Evolutionary conservation across 768 basidiomycete genomes (phyloP), one percentile per base, ranked within the genome.

Genomic region (Strobilomyces confusus): DNA sequence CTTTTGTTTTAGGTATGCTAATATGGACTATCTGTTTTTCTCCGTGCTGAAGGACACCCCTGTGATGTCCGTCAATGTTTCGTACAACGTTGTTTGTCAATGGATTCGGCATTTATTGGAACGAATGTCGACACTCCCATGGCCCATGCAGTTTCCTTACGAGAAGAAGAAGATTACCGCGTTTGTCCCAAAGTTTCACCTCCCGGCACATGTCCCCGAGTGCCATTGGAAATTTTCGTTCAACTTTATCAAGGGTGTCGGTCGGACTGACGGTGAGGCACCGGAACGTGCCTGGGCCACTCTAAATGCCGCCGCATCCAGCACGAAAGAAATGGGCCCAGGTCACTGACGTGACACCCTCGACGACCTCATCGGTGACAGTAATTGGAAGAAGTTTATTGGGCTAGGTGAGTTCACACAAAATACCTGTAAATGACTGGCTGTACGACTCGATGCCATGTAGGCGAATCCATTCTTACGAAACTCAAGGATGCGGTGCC

Each of bases 31-130:
- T n/a, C 4, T 37, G 7, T 37, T 37, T 9, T 37, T 37, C n/a
- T 37, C 36, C 4, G 36, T 15, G 1, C 15, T 37, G 14, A 37
- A n/a, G 38, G n/a, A 37, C 36, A 37, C 36, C 4, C 1, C 40
- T 11, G 11, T 52, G 5, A 42, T 36, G 2, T 2, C 50, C 1
- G 14, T 65, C 2, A 59, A 59, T 2, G 30, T 64, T 1, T 58
- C 59, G 1, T 63, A 64, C 19, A 51, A 63, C 42, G 61, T 64
- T 12, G 44, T 38, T 0, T 64, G 57, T 22, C 61, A 62, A 36
- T 64, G 55, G 52, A 34, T 6, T 0, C 17, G 19, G 3, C 36
- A 59, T 17, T n/a, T 65, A 0, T 53, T 40, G 48, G 29, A 41
- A 5, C 26, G 34, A 2, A 60, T 60, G 51, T 1, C 13, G 25